phyloP scores from a whole-genome alignment of 2,329 filamentous ascomycete genomes.

The Alternaria burnsii region DNA sequence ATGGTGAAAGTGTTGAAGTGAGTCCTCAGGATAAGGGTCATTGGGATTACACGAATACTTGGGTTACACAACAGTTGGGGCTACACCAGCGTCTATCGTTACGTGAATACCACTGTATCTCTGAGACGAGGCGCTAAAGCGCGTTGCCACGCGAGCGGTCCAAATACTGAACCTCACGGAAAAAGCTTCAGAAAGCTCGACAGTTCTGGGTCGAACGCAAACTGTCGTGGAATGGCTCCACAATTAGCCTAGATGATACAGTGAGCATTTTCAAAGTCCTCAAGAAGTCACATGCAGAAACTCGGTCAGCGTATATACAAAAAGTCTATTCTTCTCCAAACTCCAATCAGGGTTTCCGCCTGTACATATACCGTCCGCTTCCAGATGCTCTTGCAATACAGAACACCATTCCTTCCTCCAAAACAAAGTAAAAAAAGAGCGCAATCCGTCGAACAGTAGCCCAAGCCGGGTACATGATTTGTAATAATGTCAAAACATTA shows the following conservation, averaged over 20 bases:
- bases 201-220: neutral
- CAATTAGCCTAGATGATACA: neutral
- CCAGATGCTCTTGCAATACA: neutral
- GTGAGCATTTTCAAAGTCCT: neutral
- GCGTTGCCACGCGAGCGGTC: neutral
- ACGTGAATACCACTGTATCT: neutral
- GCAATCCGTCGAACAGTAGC: conserved; percentile 6
- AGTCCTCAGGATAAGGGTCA: neutral
- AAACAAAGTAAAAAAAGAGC: conserved; percentile 9
- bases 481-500: conserved; percentile 28
- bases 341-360: conserved; percentile 2
- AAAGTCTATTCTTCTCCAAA: conserved; percentile 7
- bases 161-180: neutral
- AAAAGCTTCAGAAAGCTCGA: neutral
- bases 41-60: too few species aligned
- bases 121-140: neutral
- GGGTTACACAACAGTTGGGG: too few species aligned
- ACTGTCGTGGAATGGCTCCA: neutral
- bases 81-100: too few species aligned
- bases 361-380: neutral
- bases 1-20: neutral
- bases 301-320: neutral
- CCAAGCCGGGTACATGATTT: neutral
- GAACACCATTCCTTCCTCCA: neutral
- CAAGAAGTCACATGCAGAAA: neutral